phyloP scores from a whole-genome alignment of 2,329 filamentous ascomycete genomes.

The Pseudonectria buxi region DNA sequence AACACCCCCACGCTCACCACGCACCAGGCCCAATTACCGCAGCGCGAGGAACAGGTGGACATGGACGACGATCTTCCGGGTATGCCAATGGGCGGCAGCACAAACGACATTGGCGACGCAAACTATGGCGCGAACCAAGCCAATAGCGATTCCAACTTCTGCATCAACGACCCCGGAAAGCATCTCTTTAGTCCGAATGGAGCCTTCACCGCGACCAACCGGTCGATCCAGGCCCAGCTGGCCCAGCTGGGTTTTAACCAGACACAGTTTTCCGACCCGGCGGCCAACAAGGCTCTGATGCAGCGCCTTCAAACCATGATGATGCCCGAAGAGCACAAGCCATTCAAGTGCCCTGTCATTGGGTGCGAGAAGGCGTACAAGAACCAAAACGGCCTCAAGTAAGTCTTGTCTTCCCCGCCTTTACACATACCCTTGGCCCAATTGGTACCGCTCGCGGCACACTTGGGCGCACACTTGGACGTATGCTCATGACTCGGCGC shows the following conservation, averaged over 20 bases:
- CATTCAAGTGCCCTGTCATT: slow-evolving; percentile 95
- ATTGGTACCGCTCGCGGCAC: background rate
- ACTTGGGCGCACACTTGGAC: background rate
- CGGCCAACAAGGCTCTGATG: slow-evolving; percentile 56
- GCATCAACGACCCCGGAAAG: slow-evolving; percentile 92
- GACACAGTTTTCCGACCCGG: slow-evolving; percentile 70
- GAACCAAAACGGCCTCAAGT: slow-evolving; percentile 98
- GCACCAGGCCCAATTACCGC: slow-evolving; percentile 63
- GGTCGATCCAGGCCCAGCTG: slow-evolving; percentile 59
- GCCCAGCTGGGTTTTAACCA: slow-evolving; percentile 69
- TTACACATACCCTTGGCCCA: background rate
- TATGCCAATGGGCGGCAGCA: slow-evolving; percentile 55
- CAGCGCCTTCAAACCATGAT: slow-evolving; percentile 55
- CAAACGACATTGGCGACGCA: slow-evolving; percentile 43
- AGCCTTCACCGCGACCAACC: slow-evolving; percentile 57
- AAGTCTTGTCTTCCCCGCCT: slow-evolving; percentile 31
- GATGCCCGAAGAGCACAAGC: slow-evolving; percentile 87
- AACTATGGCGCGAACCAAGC: slow-evolving; percentile 41
- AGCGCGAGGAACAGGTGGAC: slow-evolving; percentile 51
- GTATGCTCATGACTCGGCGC: slow-evolving; percentile 9
- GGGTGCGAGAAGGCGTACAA: slow-evolving; percentile 99
- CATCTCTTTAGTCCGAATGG: slow-evolving; percentile 82
- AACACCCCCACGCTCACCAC: slow-evolving; percentile 89
- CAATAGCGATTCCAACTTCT: slow-evolving; percentile 41
- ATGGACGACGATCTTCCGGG: slow-evolving; percentile 68